Evolutionary conservation across 176 grass and related monocot species (phyloP).

Genomic region (Oropetium thomaeum): DNA sequence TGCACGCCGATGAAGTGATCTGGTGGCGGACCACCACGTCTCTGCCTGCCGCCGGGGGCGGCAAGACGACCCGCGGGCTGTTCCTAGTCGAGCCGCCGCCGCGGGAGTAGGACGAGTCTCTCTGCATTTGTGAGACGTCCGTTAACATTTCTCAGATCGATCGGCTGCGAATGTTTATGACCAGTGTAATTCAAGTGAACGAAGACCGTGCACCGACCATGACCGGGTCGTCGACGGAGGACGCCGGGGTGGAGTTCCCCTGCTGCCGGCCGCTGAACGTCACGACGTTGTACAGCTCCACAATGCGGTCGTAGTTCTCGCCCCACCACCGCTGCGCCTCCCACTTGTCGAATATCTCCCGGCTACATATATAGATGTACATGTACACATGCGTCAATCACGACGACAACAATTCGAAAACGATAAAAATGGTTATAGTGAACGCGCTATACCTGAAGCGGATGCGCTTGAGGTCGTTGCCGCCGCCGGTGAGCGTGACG

Average conservation of each 20-base stretch:
- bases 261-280: slow-evolving; percentile 81
- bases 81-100: slow-evolving; percentile 66
- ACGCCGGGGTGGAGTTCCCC: slow-evolving; percentile 59
- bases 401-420: not conserved
- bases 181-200: not conserved
- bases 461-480: slow-evolving; percentile 97
- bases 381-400: too few species aligned
- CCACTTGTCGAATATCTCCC: slow-evolving; percentile 98
- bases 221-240: slow-evolving; percentile 74
- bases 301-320: slow-evolving; percentile 97
- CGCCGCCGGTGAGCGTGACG: slow-evolving; percentile 64
- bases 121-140: slow-evolving; percentile 32
- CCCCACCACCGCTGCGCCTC: slow-evolving; percentile 99
- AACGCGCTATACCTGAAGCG: slow-evolving; percentile 80
- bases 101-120: slow-evolving; percentile 69
- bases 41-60: slow-evolving; percentile 25
- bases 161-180: not conserved
- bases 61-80: slow-evolving; percentile 44
- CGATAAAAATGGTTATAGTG: not conserved
- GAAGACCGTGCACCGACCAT: slow-evolving; percentile 5
- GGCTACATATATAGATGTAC: slow-evolving; percentile 30
- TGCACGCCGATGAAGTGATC: slow-evolving; percentile 30
- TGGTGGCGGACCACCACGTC: slow-evolving; percentile 36
- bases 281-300: slow-evolving; percentile 97
- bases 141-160: not conserved